Evolutionary conservation across 768 basidiomycete species (phyloP).

Genomic region (Lentinus tigrinus): DNA sequence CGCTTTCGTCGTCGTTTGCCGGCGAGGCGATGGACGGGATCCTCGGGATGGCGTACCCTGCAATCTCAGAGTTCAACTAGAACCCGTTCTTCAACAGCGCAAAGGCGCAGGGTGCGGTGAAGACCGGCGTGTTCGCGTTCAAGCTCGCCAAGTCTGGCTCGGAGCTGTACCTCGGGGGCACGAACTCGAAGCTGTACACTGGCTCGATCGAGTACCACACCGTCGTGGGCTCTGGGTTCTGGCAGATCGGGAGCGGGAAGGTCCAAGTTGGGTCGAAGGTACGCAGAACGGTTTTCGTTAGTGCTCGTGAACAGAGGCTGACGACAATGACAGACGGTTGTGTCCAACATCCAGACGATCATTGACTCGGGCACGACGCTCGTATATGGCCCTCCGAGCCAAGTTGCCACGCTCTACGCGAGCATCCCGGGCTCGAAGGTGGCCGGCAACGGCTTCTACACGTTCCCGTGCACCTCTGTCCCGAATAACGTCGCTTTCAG

Average conservation of each 20-base stretch:
- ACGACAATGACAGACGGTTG: too few species aligned
- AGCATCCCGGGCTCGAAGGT: too few species aligned
- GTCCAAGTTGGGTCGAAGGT: constrained; percentile 19
- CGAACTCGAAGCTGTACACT: constrained; percentile 13
- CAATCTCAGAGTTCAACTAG: constrained; percentile 21
- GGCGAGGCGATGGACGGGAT: constrained; percentile 21
- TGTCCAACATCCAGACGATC: constrained; percentile 19
- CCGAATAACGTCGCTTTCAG: constrained; percentile 24
- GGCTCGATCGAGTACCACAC: constrained; percentile 21
- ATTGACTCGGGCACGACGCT: constrained; percentile 32
- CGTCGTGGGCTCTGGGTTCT: constrained; percentile 25
- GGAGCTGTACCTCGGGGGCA: constrained; percentile 24
- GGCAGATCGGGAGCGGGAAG: constrained; percentile 26
- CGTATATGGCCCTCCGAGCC: constrained; percentile 27
- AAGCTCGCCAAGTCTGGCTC: constrained; percentile 23
- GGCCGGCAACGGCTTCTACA: constrained; percentile 30
- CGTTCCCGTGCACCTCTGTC: constrained; percentile 25
- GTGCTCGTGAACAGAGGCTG: too few species aligned
- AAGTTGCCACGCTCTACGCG: constrained; percentile 22
- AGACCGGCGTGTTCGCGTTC: constrained; percentile 15
- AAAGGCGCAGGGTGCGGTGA: constrained; percentile 8
- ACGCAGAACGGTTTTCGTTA: too few species aligned
- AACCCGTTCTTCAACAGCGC: constrained; percentile 30
- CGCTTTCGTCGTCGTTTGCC: constrained; percentile 17
- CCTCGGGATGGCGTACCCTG: constrained; percentile 23